Evolutionary conservation across 1,284 basidiomycete genomes (phyloP).

Genomic region (Malassezia brasiliensis): DNA sequence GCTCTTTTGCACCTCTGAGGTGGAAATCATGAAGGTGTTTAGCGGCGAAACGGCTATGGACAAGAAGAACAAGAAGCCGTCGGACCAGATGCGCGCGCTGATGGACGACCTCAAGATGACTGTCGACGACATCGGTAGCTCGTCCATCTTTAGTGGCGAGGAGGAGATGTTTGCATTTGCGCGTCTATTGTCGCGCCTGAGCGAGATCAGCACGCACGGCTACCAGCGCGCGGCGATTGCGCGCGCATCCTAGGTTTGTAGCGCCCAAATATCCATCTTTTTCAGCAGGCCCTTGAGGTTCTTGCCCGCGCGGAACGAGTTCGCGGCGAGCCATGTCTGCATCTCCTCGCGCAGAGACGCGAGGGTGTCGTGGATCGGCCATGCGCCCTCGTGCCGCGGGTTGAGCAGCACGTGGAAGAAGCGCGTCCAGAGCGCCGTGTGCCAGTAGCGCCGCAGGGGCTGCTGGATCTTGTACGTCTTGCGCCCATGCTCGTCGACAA

Average conservation of each 20-base stretch:
- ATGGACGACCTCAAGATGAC: constrained; percentile 45
- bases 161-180: constrained; percentile 48
- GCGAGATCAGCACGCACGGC: constrained; percentile 40
- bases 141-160: constrained; percentile 44
- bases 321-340: constrained; percentile 68
- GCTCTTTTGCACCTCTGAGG: constrained; percentile 33
- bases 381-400: constrained; percentile 51
- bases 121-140: constrained; percentile 41
- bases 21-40: constrained; percentile 43
- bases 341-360: constrained; percentile 62
- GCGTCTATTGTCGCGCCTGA: constrained; percentile 41
- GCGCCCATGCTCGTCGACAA: constrained; percentile 6
- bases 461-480: constrained; percentile 50
- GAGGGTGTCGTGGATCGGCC: constrained; percentile 67
- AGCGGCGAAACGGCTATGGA: constrained; percentile 22
- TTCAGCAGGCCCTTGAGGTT: constrained; percentile 42
- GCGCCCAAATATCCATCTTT: constrained; percentile 43
- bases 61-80: constrained; percentile 12
- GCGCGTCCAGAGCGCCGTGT: constrained; percentile 70
- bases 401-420: constrained; percentile 83
- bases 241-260: background rate
- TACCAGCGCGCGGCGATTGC: constrained; percentile 15
- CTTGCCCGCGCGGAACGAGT: constrained; percentile 63
- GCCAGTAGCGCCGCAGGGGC: constrained; percentile 89
- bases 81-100: constrained; percentile 37